Base-by-base conservation (phyloP, 441 rosid genomes). In the Erodium trifolium region DNA sequence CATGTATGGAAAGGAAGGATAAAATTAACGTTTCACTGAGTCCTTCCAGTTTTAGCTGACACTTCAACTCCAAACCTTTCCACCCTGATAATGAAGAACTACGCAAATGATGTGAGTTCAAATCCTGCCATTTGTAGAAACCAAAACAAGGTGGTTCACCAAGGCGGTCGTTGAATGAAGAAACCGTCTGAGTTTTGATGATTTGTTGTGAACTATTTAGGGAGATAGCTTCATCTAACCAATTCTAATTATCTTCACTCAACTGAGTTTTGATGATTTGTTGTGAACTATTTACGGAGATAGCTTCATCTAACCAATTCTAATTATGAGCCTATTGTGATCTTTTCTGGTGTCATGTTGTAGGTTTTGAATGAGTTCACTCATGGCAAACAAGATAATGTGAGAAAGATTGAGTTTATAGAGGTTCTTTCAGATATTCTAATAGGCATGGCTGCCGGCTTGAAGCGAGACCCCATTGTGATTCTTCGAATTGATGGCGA, bases 401-500 rank as follows among this genome's bases (percentile, higher is more conserved):
- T 90, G 80, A 92, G 76, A 82, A 94, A 87, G 80, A 75, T 76
- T 4, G 92, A 85, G 79, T 94, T 92, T 64, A 91, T 87, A 81
- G 97, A 83, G 80, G 99, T 87, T 74, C 83, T 92, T 41, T 90
- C 96, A 2, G 98, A 94, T 75, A 85, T 88, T 60, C 77, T 94
- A 73, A 67, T 92, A 74, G 99, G 98, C 27, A 90, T 94, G 99
- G 98, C 99, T 34, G 86, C 97, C 14, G 98, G 99, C 63, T 78
- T 94, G 81, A 87, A 94, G 82, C 82, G 99, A 65, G 98, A 94
- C 75, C 98, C 97, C 59, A 85, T 94, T 23, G 90, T 92, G 63
- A 92, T 94, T 78, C 97, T 94, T 63, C 96, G 97, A 59, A 90
- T 94, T 45, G 99, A 94, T 66, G 98, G 99, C 53, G 97, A 90